Percentiles rank a stretch among this genome's conserved stretches.
These are phyloP conservation scores for Lasiodiplodia hormozganensis DNA, from an alignment of 2,329 filamentous ascomycete species.

Conservation along the genomic window DNA sequence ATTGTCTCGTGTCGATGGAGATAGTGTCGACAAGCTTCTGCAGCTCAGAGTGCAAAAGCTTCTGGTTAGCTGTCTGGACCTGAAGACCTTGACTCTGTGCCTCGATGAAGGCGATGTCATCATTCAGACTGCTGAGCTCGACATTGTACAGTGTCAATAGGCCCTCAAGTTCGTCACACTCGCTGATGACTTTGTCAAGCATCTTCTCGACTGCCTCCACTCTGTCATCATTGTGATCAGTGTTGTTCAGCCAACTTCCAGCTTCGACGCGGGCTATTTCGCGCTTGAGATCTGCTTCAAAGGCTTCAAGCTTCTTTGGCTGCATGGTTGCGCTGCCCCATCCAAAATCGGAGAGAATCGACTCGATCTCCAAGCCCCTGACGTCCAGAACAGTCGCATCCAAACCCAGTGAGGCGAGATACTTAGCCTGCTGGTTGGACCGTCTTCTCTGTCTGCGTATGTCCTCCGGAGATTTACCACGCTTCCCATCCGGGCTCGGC, in stretches of 20 bases:
- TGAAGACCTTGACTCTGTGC: slow-evolving; percentile 96
- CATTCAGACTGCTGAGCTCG: slow-evolving; percentile 89
- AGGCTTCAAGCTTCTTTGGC: slow-evolving; percentile 75
- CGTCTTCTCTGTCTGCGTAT: slow-evolving; percentile 67
- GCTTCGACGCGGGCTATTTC: slow-evolving; percentile 91
- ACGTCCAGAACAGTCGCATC: slow-evolving; percentile 79
- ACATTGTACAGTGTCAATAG: slow-evolving; percentile 93
- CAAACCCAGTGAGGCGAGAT: slow-evolving; percentile 78
- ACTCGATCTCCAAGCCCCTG: slow-evolving; percentile 79
- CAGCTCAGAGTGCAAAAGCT: slow-evolving; percentile 87
- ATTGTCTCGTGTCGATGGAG: slow-evolving; percentile 78
- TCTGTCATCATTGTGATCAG: slow-evolving; percentile 86
- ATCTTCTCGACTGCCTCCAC: slow-evolving; percentile 85
- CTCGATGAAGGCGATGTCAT: slow-evolving; percentile 97
- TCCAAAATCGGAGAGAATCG: slow-evolving; percentile 83
- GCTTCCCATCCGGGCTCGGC: slow-evolving; percentile 45
- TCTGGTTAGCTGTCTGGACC: slow-evolving; percentile 96
- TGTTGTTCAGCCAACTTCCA: slow-evolving; percentile 85
- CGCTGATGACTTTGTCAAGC: slow-evolving; percentile 87
- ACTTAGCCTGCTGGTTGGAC: slow-evolving; percentile 78
- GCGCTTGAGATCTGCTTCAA: slow-evolving; percentile 83
- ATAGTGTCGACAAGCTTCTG: slow-evolving; percentile 89
- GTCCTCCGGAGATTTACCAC: slow-evolving; percentile 48
- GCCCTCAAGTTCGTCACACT: slow-evolving; percentile 96
- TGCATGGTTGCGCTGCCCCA: slow-evolving; percentile 84